These are phyloP conservation scores for Metschnikowia colocasiae DNA, from an alignment of 805 yeast species.

Conservation along the genomic window DNA sequence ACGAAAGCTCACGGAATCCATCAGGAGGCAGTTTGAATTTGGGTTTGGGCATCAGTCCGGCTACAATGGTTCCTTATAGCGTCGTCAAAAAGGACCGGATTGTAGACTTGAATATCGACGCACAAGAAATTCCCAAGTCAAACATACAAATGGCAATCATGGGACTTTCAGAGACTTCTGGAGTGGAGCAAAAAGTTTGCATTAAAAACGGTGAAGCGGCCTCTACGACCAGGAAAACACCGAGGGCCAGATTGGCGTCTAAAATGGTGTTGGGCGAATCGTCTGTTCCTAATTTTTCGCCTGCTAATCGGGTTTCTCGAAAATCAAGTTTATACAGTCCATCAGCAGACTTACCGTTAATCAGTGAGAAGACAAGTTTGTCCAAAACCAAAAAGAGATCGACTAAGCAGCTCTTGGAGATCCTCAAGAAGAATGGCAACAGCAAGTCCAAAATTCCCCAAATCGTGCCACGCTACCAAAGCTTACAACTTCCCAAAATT, in stretches of 20 bases:
- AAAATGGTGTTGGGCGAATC: constrained; percentile 2
- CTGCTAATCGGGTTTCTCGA: neutral
- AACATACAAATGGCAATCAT: constrained; percentile 8
- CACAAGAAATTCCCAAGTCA: constrained; percentile 5
- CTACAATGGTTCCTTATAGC: constrained; percentile 31
- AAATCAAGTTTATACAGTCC: neutral
- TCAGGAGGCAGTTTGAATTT: constrained; percentile 4
- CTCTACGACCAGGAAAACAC: neutral
- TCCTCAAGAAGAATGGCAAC: neutral
- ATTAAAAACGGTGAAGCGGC: neutral
- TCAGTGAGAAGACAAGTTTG: neutral
- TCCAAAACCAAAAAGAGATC: neutral
- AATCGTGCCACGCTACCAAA: constrained; percentile 21
- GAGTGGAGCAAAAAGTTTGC: neutral
- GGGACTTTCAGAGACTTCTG: constrained; percentile 5
- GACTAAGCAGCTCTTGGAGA: neutral
- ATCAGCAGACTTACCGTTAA: neutral
- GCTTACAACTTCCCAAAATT: constrained; percentile 23
- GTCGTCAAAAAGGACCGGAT: constrained; percentile 30
- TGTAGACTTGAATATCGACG: constrained; percentile 19
- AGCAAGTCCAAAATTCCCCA: constrained; percentile 24
- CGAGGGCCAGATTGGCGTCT: neutral
- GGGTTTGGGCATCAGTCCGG: constrained; percentile 31
- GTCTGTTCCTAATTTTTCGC: constrained; percentile 4
- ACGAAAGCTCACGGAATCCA: neutral